These are phyloP conservation scores for Zygotorulaspora danielsina DNA, from an alignment of 805 yeast species.

Conservation along the genomic window DNA sequence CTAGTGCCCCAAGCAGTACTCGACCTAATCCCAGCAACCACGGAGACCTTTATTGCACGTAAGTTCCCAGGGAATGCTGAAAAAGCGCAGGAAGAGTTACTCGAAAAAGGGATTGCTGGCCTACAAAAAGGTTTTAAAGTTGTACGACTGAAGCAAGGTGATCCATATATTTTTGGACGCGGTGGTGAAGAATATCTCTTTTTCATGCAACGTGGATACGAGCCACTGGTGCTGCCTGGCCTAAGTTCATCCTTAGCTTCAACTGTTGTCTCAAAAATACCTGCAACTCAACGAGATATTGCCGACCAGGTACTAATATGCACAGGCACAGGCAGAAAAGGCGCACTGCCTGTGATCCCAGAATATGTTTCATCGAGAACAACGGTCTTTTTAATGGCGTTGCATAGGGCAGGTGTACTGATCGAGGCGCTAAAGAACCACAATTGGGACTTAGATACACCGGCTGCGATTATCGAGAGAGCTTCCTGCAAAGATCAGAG, in stretches of 20 bases:
- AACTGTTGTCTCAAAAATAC: conserved; percentile 74
- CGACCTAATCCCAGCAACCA: conserved; percentile 70
- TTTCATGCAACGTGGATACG: conserved; percentile 63
- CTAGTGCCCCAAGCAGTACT: conserved; percentile 86
- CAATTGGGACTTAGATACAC: conserved; percentile 66
- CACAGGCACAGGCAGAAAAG: conserved; percentile 91
- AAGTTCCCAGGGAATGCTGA: conserved; percentile 98
- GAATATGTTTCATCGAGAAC: conserved; percentile 70
- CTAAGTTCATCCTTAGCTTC: conserved; percentile 87
- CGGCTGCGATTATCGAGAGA: conserved; percentile 83
- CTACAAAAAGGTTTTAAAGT: conserved; percentile 66
- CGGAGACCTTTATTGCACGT: conserved; percentile 78
- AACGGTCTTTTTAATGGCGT: conserved; percentile 82
- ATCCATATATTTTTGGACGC: conserved; percentile 92
- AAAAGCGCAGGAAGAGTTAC: conserved; percentile 80
- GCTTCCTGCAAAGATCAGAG: conserved; percentile 94
- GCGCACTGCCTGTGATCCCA: conserved; percentile 75
- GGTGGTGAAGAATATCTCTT: conserved; percentile 88
- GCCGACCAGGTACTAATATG: conserved; percentile 90
- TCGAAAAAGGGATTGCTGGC: conserved; percentile 65
- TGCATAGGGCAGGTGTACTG: conserved; percentile 58
- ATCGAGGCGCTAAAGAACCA: conserved; percentile 51
- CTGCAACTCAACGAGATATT: conserved; percentile 88
- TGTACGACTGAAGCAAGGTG: conserved; percentile 91
- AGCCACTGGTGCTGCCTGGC: conserved; percentile 79